phyloP scores from a whole-genome alignment of 2,329 filamentous ascomycete species.

The Claviceps citrina region DNA sequence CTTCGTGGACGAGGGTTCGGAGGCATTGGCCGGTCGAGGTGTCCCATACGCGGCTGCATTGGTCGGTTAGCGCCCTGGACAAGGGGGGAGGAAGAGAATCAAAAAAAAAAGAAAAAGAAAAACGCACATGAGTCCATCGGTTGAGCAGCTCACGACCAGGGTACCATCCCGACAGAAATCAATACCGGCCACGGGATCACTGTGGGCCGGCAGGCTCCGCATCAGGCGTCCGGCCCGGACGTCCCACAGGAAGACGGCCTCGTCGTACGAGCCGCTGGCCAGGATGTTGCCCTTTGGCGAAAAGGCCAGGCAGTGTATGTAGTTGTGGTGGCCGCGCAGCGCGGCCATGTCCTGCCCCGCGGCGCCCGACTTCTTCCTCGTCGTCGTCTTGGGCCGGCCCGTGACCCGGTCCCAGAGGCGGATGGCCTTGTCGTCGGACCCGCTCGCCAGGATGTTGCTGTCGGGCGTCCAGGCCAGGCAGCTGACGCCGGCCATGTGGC shows the following conservation, averaged over 20 bases:
- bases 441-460: slow-evolving; percentile 71
- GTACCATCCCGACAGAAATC: slow-evolving; percentile 90
- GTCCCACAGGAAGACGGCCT: slow-evolving; percentile 95
- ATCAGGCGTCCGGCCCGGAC: slow-evolving; percentile 75
- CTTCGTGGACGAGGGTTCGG: slow-evolving; percentile 87
- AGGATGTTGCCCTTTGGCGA: slow-evolving; percentile 97
- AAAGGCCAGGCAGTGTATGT: slow-evolving; percentile 86
- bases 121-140: slow-evolving; percentile 69
- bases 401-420: slow-evolving; percentile 72
- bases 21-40: slow-evolving; percentile 89
- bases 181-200: slow-evolving; percentile 83
- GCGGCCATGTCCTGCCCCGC: slow-evolving; percentile 32
- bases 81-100: no score
- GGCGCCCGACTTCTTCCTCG: slow-evolving; percentile 21
- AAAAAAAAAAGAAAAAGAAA: slow-evolving; percentile 6
- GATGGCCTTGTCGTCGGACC: slow-evolving; percentile 92
- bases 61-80: no score
- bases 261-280: slow-evolving; percentile 88
- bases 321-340: slow-evolving; percentile 83
- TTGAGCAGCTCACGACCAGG: slow-evolving; percentile 77
- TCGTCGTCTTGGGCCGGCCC: slow-evolving; percentile 36
- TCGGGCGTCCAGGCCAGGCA: slow-evolving; percentile 92
- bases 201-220: slow-evolving; percentile 83
- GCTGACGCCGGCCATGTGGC: slow-evolving; percentile 83
- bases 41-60: slow-evolving; percentile 81